Conservation (phyloP, 768 basidiomycete genomes). For the Pluteus cervinus region DNA sequence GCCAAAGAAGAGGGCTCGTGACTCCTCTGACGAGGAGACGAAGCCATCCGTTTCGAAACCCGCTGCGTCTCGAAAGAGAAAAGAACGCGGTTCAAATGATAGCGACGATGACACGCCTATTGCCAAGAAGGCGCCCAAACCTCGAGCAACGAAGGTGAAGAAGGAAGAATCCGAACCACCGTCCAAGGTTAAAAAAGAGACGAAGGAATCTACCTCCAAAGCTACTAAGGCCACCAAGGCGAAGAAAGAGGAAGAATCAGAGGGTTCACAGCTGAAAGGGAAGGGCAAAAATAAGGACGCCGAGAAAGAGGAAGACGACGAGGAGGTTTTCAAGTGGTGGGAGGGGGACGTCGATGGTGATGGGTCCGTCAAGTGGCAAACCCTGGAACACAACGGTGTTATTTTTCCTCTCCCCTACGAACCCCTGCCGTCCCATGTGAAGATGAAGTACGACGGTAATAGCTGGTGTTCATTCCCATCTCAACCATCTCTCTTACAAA, state of each 20-base stretch:
- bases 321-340: slow-evolving; percentile 85
- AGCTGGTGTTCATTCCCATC: slow-evolving; percentile 7
- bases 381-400: slow-evolving; percentile 92
- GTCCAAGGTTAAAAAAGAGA: slow-evolving; percentile 43
- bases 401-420: slow-evolving; percentile 95
- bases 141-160: slow-evolving; percentile 47
- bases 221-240: slow-evolving; percentile 29
- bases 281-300: slow-evolving; percentile 49
- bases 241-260: slow-evolving; percentile 36
- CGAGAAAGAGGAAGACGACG: slow-evolving; percentile 66
- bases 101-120: slow-evolving; percentile 39
- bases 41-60: slow-evolving; percentile 32
- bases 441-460: slow-evolving; percentile 93
- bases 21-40: slow-evolving; percentile 32
- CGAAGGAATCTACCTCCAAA: too few relatives aligned
- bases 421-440: slow-evolving; percentile 72
- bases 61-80: slow-evolving; percentile 31
- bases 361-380: slow-evolving; percentile 84
- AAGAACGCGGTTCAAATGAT: slow-evolving; percentile 46
- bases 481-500: slow-evolving; percentile 7
- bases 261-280: slow-evolving; percentile 32
- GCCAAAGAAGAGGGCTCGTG: slow-evolving; percentile 62
- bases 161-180: slow-evolving; percentile 44
- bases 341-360: slow-evolving; percentile 67
- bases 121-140: slow-evolving; percentile 39